Evolutionary conservation across 441 rosid genomes (phyloP), one percentile per base, ranked within the genome.

Genomic region (Dalechampia spathulata): DNA sequence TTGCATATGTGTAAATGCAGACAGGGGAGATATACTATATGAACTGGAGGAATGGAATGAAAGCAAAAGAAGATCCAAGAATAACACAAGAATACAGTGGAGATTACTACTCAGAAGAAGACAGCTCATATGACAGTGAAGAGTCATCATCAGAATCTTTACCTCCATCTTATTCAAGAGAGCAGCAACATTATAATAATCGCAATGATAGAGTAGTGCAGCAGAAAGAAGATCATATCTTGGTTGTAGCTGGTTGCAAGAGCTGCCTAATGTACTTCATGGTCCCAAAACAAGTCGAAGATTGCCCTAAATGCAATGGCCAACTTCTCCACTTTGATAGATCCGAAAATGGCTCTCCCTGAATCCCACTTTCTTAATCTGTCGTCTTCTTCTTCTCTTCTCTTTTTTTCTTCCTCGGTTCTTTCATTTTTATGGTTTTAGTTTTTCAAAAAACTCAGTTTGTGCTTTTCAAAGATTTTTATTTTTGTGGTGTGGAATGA

Each of bases 221-320:
- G 30, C 78, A 58, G n/a, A n/a, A n/a, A 62, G 75, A 75, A 53
- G 83, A 77, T 22, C 75, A 67, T 20, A 93, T 83, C 30, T 70
- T 91, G 68, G 98, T 91, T 28, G 96, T 91, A 2, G 96, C 78
- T 23, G 98, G 98, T 55, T 91, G 98, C 89, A 87, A 87, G 72
- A 79, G 81, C 72, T 91, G 98, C 67, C 78, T 81, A 19, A 87
- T 91, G 93, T 91, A 91, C 64, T 82, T 74, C 81, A 91, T 91
- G 98, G 85, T 91, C 17, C 93, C 98, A 3, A 87, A 82, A 66
- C 80, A 72, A 42, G 83, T 82, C 10, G 77, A 75, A 59, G 86
- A 76, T 62, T 91, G 98, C 80, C 96, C 96, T 56, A 86, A 79
- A 73, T 91, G 98, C 46, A 65, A 65, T 58, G 79, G 83, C 50